A percentile compares a stretch with the other conserved stretches of the same genome.
Conservation (phyloP, 1,139 yeast genomes). For the Diutina catenulata region DNA sequence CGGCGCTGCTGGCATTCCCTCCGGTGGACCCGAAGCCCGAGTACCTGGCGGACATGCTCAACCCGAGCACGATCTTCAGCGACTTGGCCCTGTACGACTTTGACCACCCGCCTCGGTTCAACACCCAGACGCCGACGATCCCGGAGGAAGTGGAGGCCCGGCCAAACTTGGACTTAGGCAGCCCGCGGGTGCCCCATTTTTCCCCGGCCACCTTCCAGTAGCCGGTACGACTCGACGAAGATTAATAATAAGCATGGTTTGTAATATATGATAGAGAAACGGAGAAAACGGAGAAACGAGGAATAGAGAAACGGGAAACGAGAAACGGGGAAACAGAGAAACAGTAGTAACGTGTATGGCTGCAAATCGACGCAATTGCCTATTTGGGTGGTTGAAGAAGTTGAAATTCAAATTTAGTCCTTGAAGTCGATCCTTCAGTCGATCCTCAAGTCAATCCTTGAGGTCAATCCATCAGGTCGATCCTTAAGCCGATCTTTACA, state of each 20-base stretch:
- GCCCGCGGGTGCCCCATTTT: neutral
- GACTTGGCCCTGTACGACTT: neutral
- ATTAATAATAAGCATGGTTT: neutral
- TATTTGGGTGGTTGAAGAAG: no score
- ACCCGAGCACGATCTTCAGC: neutral
- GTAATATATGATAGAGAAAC: no score
- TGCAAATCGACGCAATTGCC: no score
- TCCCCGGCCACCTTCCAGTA: neutral
- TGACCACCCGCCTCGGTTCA: neutral
- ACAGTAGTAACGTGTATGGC: no score
- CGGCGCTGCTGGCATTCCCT: neutral
- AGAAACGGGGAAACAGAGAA: no score
- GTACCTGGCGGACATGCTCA: neutral
- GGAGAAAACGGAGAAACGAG: no score
- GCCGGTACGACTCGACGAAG: neutral
- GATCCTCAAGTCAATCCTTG: no score
- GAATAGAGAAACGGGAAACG: no score
- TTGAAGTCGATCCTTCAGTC: no score
- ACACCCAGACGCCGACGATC: constrained; percentile 1
- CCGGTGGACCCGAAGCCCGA: neutral
- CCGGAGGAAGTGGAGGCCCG: neutral
- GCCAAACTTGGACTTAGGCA: neutral
- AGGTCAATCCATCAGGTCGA: no score
- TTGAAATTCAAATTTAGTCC: no score
- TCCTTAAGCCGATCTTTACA: no score